Evolutionary conservation across 1,284 basidiomycete genomes (phyloP).

Genomic region (Austropuccinia psidii): DNA sequence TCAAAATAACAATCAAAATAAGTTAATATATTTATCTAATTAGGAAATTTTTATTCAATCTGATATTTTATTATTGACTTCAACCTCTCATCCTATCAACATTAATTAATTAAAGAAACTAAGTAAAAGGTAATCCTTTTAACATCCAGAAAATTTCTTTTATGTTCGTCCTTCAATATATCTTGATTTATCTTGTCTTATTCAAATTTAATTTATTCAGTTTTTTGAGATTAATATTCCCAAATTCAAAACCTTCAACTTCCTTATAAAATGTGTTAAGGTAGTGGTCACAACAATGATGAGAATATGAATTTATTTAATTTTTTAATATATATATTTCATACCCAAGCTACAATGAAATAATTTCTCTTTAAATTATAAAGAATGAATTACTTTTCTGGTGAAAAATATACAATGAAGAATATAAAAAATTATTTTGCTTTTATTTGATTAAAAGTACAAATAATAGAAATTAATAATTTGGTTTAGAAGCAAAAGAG

Average conservation of each 20-base stretch:
- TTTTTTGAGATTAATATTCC: not conserved
- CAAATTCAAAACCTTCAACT: constrained; percentile 25
- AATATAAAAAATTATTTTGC: no score
- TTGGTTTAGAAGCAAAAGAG: no score
- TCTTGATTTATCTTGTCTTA: not conserved
- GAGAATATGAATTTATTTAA: no score
- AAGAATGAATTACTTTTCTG: no score
- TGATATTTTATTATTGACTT: constrained; percentile 19
- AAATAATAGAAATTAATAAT: no score
- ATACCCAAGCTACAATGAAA: no score
- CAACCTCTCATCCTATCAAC: not conserved
- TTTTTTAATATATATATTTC: no score
- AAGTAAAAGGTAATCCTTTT: not conserved
- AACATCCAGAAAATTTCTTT: not conserved
- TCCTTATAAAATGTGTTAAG: constrained; percentile 20
- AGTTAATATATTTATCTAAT: not conserved
- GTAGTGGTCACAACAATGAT: no score
- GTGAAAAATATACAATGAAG: no score
- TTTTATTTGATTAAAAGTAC: no score
- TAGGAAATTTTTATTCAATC: constrained; percentile 21
- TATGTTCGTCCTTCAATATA: not conserved
- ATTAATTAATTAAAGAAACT: not conserved
- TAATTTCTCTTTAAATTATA: no score
- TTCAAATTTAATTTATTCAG: no score
- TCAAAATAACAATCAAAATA: not conserved